A percentile compares a stretch with the other conserved stretches of the same genome.
Conservation (phyloP, 139 green algal genomes). For the Picochlorum sp. region DNA sequence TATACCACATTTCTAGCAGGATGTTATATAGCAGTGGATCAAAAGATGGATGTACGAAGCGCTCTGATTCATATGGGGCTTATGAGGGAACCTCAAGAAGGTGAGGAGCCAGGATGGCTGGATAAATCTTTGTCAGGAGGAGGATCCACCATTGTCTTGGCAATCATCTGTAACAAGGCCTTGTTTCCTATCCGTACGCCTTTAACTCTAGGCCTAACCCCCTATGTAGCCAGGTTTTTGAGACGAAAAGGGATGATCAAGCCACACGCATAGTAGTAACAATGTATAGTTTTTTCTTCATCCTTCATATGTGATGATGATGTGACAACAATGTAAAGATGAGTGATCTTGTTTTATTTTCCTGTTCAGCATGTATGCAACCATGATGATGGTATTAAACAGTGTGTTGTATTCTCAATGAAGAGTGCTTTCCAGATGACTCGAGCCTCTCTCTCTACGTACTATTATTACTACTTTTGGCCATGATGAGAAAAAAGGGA, state of each 20-base stretch:
- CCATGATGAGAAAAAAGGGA: no score
- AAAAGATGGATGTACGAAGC: conserved; percentile 27
- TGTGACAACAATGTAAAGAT: no score
- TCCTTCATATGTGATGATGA: no score
- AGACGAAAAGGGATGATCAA: conserved; percentile 3
- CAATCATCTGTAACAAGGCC: conserved; percentile 51
- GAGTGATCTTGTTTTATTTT: no score
- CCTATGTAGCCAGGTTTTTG: conserved; percentile 31
- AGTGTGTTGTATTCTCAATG: no score
- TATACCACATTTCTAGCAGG: conserved; percentile 33
- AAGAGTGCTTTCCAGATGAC: no score
- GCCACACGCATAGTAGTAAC: background rate
- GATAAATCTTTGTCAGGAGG: conserved; percentile 22
- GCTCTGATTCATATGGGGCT: conserved; percentile 27
- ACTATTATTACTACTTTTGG: no score
- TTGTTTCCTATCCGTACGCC: conserved; percentile 41
- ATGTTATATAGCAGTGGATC: conserved; percentile 40
- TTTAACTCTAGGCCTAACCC: conserved; percentile 42
- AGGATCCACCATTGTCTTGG: conserved; percentile 39
- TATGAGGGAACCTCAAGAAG: conserved; percentile 12
- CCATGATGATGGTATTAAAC: no score
- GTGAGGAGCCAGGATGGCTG: conserved; percentile 22
- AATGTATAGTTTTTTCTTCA: no score
- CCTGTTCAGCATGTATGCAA: no score
- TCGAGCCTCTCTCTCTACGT: no score